Percentiles rank a stretch among this genome's conserved stretches.
These are phyloP conservation scores for Pyrus pyrifolia DNA, from an alignment of 306 rosid genomes.

Conservation along the genomic window DNA sequence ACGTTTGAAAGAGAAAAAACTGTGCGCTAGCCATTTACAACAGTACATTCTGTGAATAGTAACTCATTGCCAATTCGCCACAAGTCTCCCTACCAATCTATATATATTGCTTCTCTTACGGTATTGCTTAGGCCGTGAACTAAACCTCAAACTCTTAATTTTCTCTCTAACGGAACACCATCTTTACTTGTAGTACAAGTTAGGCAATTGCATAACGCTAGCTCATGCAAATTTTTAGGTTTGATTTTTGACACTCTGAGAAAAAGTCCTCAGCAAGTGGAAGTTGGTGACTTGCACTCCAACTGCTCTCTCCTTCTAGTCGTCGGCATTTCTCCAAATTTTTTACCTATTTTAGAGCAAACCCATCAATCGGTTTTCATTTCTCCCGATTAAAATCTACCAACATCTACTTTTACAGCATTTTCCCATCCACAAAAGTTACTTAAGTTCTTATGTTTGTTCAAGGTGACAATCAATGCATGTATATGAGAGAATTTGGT, in stretches of 20 bases:
- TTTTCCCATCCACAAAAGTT: background rate
- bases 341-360: conserved; percentile 6
- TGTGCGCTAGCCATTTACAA: background rate
- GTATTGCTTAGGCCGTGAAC: background rate
- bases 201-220: background rate
- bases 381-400: conserved; percentile 15
- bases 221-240: conserved; percentile 33
- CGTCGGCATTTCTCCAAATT: conserved; percentile 9
- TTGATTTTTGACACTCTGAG: conserved; percentile 28
- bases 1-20: background rate
- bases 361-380: conserved; percentile 2
- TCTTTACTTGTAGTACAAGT: conserved; percentile 27
- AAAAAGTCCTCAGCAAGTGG: conserved; percentile 5
- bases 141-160: background rate
- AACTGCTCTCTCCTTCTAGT: conserved; percentile 33
- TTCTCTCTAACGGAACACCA: background rate
- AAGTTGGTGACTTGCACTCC: conserved; percentile 58
- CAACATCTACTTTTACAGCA: conserved; percentile 15
- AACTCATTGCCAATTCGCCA: background rate
- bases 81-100: background rate
- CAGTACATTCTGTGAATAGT: background rate
- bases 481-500: background rate
- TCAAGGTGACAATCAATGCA: background rate
- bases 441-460: background rate
- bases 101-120: background rate